Conservation (phyloP, 1,284 basidiomycete genomes). For the Marasmius oreades region DNA sequence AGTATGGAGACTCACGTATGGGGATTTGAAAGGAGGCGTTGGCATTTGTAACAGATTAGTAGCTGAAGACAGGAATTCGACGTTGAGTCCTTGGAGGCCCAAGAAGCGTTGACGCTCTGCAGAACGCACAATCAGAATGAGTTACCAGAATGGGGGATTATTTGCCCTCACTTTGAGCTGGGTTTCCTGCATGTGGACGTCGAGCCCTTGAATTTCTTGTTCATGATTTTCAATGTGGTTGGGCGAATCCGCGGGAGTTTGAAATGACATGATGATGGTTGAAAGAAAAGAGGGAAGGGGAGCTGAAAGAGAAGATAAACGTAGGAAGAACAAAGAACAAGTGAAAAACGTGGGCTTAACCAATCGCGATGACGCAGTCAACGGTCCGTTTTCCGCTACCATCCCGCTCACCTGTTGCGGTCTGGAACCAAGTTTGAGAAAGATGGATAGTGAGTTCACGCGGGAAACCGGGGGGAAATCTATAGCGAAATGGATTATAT, state of each 20-base stretch:
- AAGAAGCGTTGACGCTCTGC: background rate
- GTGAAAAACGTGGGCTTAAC: background rate
- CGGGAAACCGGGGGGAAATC: no score
- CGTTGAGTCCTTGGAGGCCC: background rate
- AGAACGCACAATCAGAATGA: no score
- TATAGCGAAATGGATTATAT: no score
- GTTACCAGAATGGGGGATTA: no score
- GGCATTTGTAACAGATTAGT: background rate
- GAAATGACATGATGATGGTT: background rate
- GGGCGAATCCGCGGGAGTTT: background rate
- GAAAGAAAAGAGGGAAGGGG: background rate
- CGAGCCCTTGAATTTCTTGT: background rate
- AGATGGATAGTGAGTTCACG: no score
- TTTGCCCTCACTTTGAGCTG: no score
- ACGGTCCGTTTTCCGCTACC: no score
- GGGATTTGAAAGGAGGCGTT: background rate
- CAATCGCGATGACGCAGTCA: background rate
- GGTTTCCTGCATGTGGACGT: background rate
- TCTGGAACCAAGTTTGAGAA: no score
- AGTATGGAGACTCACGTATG: background rate
- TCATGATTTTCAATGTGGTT: background rate
- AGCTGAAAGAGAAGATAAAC: no score
- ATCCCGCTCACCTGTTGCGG: no score
- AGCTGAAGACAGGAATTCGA: background rate
- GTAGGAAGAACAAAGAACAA: background rate